A percentile compares a stretch with the other conserved stretches of the same genome.
Conservation (phyloP, 371 early-diverging fungal genomes). For the Rhizomucor pusillus region DNA sequence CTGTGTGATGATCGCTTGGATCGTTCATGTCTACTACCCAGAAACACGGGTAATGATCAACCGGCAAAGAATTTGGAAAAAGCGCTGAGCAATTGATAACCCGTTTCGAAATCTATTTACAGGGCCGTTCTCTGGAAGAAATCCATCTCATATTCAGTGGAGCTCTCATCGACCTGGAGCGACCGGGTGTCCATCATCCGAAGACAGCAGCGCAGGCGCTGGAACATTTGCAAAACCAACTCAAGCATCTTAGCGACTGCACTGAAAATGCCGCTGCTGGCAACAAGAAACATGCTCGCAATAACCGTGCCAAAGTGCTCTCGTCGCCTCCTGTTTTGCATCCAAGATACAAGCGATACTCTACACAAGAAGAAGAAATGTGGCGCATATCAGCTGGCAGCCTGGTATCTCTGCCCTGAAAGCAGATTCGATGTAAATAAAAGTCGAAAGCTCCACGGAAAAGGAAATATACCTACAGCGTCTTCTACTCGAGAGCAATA, state of each 20-base stretch:
- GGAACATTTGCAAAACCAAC: slow-evolving; percentile 10
- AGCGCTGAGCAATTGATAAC: not conserved
- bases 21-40: slow-evolving; percentile 71
- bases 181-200: slow-evolving; percentile 51
- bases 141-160: slow-evolving; percentile 48
- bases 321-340: no score
- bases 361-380: no score
- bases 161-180: slow-evolving; percentile 33
- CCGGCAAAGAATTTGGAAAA: not conserved
- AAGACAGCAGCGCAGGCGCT: slow-evolving; percentile 45
- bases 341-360: no score
- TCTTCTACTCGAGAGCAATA: no score
- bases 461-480: no score
- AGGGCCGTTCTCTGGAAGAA: slow-evolving; percentile 45
- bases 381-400: no score
- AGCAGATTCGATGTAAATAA: no score
- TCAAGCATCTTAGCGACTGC: no score
- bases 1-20: slow-evolving; percentile 51
- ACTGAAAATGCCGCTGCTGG: not conserved
- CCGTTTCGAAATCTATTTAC: slow-evolving; percentile 2
- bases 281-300: no score
- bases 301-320: no score
- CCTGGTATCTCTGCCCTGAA: no score
- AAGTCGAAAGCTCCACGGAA: no score
- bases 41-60: slow-evolving; percentile 60